Conservation (phyloP, 352 stramenopile species). For the Globisporangium middletonii region DNA sequence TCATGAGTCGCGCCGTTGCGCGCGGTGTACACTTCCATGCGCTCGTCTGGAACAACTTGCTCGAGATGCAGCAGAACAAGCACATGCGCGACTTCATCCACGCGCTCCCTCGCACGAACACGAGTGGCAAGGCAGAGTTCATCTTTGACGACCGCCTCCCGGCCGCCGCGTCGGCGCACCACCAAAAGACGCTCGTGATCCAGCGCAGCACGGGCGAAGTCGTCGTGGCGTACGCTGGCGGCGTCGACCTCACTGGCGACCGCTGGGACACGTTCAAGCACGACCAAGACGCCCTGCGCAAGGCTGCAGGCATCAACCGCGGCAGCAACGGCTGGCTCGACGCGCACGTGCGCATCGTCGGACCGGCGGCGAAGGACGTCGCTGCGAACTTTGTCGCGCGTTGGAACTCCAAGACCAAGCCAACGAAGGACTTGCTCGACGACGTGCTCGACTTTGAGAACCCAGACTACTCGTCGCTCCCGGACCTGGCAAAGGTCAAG, state of each 20-base stretch:
- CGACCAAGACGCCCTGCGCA: slow-evolving; percentile 32
- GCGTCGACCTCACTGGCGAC: slow-evolving; percentile 45
- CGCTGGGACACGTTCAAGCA: slow-evolving; percentile 55
- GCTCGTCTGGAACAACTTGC: slow-evolving; percentile 60
- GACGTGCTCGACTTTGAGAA: neutral
- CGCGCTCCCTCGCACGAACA: slow-evolving; percentile 14
- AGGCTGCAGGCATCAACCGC: slow-evolving; percentile 19
- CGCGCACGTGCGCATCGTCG: slow-evolving; percentile 17
- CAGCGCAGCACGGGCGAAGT: slow-evolving; percentile 5
- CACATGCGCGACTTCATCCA: slow-evolving; percentile 54
- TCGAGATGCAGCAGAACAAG: slow-evolving; percentile 44
- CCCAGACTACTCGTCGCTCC: too few relatives aligned
- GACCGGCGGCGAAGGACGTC: too few relatives aligned
- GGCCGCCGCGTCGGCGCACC: slow-evolving; percentile 24
- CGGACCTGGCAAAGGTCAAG: too few relatives aligned
- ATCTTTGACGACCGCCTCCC: slow-evolving; percentile 47
- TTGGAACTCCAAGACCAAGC: too few relatives aligned
- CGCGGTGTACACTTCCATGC: slow-evolving; percentile 37
- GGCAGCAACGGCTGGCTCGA: slow-evolving; percentile 59
- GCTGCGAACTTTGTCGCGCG: too few relatives aligned
- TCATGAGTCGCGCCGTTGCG: slow-evolving; percentile 23
- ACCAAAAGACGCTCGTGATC: slow-evolving; percentile 15
- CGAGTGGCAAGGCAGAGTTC: slow-evolving; percentile 18
- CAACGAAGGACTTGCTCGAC: slow-evolving; percentile 38
- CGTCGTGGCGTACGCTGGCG: slow-evolving; percentile 34